phyloP scores from a whole-genome alignment of 202 grass and related monocot species.

The Panicum hallii region DNA sequence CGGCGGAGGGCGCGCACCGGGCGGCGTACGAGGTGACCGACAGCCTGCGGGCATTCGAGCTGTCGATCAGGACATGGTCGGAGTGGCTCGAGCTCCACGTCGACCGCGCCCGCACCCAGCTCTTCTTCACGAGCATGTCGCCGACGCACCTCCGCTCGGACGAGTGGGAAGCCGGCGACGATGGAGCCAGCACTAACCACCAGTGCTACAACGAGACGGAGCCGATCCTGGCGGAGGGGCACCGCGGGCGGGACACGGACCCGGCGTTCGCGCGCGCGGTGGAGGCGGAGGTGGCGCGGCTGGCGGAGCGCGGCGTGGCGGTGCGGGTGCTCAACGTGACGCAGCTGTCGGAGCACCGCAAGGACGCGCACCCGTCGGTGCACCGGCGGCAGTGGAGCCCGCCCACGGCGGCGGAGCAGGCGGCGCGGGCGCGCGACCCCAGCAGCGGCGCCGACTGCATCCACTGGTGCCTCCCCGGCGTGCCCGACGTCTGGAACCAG shows the following conservation, averaged over 20 bases:
- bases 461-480: constrained; percentile 94
- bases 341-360: constrained; percentile 73
- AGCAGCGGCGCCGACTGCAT: constrained; percentile 79
- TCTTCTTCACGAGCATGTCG: constrained; percentile 88
- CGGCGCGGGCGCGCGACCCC: constrained; percentile 39
- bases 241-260: constrained; percentile 50
- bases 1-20: constrained; percentile 9
- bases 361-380: constrained; percentile 84
- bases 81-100: constrained; percentile 80
- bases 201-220: constrained; percentile 73
- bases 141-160: constrained; percentile 69
- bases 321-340: constrained; percentile 79
- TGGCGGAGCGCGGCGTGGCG: constrained; percentile 54
- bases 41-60: constrained; percentile 69
- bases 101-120: constrained; percentile 48
- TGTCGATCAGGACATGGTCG: constrained; percentile 67
- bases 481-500: constrained; percentile 82
- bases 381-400: constrained; percentile 75
- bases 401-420: constrained; percentile 54
- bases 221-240: constrained; percentile 52
- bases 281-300: constrained; percentile 47
- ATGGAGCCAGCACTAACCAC: constrained; percentile 7
- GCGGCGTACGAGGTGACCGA: constrained; percentile 71
- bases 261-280: constrained; percentile 58
- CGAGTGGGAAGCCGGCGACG: constrained; percentile 14